These are phyloP conservation scores for Nasturtium officinale DNA, from an alignment of 345 rosid species.

Conservation along the genomic window DNA sequence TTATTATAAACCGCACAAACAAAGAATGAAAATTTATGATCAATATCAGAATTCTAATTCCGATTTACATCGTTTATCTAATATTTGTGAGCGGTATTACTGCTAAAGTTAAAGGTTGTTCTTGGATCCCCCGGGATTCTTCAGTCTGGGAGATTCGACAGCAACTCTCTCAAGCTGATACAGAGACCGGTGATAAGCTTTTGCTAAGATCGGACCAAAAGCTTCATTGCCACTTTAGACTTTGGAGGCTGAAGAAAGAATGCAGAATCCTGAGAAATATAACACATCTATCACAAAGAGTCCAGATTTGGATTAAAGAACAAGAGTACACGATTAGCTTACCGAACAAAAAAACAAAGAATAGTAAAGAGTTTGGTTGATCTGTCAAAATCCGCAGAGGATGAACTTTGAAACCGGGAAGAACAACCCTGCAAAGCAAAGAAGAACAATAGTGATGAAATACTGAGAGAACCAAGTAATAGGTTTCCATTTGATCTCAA, in stretches of 20 bases:
- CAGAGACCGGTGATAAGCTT: conserved; percentile 7
- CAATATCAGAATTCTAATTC: conserved; percentile 21
- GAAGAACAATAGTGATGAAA: conserved; percentile 59
- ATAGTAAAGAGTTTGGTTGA: neutral
- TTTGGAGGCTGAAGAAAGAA: conserved; percentile 35
- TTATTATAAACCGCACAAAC: conserved; percentile 13
- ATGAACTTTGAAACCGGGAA: conserved; percentile 68
- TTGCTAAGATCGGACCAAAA: conserved; percentile 51
- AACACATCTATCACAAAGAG: conserved; percentile 4
- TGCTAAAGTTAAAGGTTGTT: conserved; percentile 33
- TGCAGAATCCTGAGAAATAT: conserved; percentile 21
- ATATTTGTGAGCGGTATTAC: conserved; percentile 6
- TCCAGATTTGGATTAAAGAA: conserved; percentile 3
- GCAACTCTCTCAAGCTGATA: conserved; percentile 9
- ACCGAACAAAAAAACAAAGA: conserved; percentile 16
- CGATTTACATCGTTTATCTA: conserved; percentile 20
- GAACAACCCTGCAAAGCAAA: conserved; percentile 66
- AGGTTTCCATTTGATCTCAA: conserved; percentile 94
- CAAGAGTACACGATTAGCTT: neutral
- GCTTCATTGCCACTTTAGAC: conserved; percentile 56
- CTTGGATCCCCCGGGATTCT: conserved; percentile 12
- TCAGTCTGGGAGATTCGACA: conserved; percentile 31
- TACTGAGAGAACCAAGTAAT: conserved; percentile 78
- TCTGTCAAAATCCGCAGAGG: conserved; percentile 59
- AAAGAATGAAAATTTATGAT: conserved; percentile 21